These are phyloP conservation scores for Jatropha curcas DNA, from an alignment of 345 rosid genomes.

Conservation along the genomic window DNA sequence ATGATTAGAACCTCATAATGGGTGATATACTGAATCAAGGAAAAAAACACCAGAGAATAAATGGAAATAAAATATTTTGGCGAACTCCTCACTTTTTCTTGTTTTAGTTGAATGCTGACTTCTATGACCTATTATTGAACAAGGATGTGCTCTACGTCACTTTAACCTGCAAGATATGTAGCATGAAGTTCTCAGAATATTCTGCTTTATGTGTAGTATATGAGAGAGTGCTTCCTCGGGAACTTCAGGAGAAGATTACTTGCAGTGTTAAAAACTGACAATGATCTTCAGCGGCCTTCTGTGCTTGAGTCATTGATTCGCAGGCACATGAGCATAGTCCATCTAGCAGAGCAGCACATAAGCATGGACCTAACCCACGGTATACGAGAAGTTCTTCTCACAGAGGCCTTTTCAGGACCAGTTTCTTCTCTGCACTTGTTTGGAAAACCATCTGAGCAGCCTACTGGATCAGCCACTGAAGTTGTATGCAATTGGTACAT, in stretches of 20 bases:
- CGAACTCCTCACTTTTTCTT: not conserved
- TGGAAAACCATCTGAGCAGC: slow-evolving; percentile 73
- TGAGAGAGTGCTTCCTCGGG: slow-evolving; percentile 96
- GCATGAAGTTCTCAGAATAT: slow-evolving; percentile 3
- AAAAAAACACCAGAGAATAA: not conserved
- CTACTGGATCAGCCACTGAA: slow-evolving; percentile 83
- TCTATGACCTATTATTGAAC: not conserved
- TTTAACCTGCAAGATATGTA: not conserved
- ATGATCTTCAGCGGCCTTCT: slow-evolving; percentile 96
- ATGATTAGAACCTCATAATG: too few relatives aligned
- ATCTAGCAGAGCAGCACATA: slow-evolving; percentile 96
- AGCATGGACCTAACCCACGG: slow-evolving; percentile 99
- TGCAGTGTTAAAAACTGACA: slow-evolving; percentile 77
- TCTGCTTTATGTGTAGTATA: slow-evolving; percentile 61
- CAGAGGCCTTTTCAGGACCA: slow-evolving; percentile 90
- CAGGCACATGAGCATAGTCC: slow-evolving; percentile 89
- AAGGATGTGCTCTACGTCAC: not conserved
- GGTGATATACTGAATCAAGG: not conserved
- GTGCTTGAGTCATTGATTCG: slow-evolving; percentile 75
- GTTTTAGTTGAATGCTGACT: not conserved
- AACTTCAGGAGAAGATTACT: slow-evolving; percentile 95
- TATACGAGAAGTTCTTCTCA: slow-evolving; percentile 78
- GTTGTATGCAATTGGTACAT: slow-evolving; percentile 97
- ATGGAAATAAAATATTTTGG: not conserved
- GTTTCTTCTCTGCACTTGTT: slow-evolving; percentile 75